phyloP scores from a whole-genome alignment of 768 basidiomycete species.

The Sarcodon aspratus region DNA sequence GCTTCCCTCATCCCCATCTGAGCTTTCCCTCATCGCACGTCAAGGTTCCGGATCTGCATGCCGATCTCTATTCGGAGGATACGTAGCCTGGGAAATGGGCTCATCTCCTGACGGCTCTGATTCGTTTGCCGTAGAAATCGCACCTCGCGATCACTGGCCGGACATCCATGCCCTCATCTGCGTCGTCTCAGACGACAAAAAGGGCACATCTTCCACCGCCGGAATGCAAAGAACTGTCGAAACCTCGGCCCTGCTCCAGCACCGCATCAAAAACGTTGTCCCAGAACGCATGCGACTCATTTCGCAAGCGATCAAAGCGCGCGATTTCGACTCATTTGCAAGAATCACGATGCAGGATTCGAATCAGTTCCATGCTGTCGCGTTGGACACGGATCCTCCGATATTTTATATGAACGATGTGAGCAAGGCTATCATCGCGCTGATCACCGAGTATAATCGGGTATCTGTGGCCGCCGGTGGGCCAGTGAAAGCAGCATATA shows the following conservation, averaged over 20 bases:
- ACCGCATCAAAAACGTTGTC: constrained; percentile 81
- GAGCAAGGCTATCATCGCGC: constrained; percentile 79
- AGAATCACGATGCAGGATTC: constrained; percentile 93
- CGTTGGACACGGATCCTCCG: constrained; percentile 92
- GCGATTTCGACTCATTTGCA: constrained; percentile 86
- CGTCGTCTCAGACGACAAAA: constrained; percentile 92
- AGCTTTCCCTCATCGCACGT: constrained; percentile 88
- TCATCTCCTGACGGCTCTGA: constrained; percentile 58
- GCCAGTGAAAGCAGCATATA: constrained; percentile 84
- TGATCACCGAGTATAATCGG: constrained; percentile 91
- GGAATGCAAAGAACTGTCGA: constrained; percentile 99
- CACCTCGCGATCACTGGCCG: constrained; percentile 82
- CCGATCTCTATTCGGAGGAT: constrained; percentile 94
- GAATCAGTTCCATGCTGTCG: constrained; percentile 98
- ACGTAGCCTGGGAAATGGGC: constrained; percentile 91
- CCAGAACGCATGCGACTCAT: constrained; percentile 80
- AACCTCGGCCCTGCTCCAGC: constrained; percentile 78
- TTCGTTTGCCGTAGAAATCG: constrained; percentile 81
- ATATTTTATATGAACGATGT: constrained; percentile 99
- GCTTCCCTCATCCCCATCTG: constrained; percentile 66
- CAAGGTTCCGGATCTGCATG: constrained; percentile 98
- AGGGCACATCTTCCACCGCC: constrained; percentile 86
- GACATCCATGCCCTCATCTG: constrained; percentile 96
- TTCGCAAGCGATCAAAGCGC: constrained; percentile 60
- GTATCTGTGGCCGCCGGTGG: constrained; percentile 44